Evolutionary conservation across 352 stramenopile genomes (phyloP), one percentile per base, ranked within the genome.

Genomic region (Achlya hypogyna): DNA sequence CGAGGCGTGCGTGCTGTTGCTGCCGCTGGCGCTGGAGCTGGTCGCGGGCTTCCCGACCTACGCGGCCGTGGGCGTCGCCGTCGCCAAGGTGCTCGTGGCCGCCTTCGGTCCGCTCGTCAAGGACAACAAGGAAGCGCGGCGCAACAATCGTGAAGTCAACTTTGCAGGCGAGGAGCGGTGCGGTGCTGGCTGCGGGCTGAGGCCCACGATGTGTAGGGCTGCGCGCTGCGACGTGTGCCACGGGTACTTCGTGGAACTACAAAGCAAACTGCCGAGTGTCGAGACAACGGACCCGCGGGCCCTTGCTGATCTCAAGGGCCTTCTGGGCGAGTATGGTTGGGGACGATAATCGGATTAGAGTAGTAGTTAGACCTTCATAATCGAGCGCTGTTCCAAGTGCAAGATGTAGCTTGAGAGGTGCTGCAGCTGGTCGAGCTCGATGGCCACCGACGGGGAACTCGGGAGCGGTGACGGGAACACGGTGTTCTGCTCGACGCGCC

Each of bases 61-160:
- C 71, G 65, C 89, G 63, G 70, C 67, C 10, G 76, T 85, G 16
- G 82, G 71, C 6, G 66, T 93, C 22, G 77, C 83, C 31, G 77
- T 74, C 1, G 80, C 78, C 3, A 80, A 87, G 35, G 76, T 83
- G 42, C 71, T 93, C 6, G 85, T 92, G 42, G 72, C 86, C 49
- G 78, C 78, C n/a, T 93, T 93, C 63, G 80, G 77, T 4, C 77
- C 80, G 8, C 77, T 92, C 45, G 75, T 93, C 25, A 87, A 86
- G 58, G 82, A 91, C 49, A 69, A 74, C 43, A 71, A 78, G 58
- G 75, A 86, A 47, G 74, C 76, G 0, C 73, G 71, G 10, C 76
- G 78, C 52, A 82, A 78, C 22, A 78, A 75, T 22, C 74, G 80
- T 2, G 77, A 82, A 38, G 78, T 91, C 47, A 84, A 91, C 53